Evolutionary conservation across 73 alveolate species (phyloP).

Genomic region (Symbiodinium pilosum): DNA sequence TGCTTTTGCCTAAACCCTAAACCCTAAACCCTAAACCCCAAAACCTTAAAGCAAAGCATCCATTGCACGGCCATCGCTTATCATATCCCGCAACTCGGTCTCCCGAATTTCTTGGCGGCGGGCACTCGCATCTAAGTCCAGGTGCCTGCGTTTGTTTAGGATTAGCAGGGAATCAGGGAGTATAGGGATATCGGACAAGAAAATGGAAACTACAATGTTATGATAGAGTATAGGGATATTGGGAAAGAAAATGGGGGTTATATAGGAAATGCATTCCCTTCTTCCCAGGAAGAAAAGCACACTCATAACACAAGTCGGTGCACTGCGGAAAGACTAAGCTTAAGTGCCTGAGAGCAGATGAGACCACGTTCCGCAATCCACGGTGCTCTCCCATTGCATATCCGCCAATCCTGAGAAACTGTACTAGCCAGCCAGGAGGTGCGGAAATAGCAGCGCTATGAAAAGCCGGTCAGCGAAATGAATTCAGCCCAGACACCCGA

Average conservation of each 20-base stretch:
- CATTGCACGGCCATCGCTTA: constrained; percentile 91
- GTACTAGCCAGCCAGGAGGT: too few species aligned
- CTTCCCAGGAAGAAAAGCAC: too few species aligned
- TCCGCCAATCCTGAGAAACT: constrained; percentile 57
- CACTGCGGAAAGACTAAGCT: background rate
- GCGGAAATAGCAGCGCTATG: too few species aligned
- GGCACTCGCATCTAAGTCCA: constrained; percentile 86
- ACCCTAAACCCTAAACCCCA: background rate
- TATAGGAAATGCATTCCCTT: too few species aligned
- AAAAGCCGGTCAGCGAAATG: too few species aligned
- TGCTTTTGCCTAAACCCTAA: too few species aligned
- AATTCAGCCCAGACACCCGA: constrained; percentile 43
- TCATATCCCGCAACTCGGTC: constrained; percentile 1
- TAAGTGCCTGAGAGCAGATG: constrained; percentile 59
- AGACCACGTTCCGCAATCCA: constrained; percentile 72
- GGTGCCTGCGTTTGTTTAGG: background rate
- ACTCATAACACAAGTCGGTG: too few species aligned
- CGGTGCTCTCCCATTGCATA: constrained; percentile 94
- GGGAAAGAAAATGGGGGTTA: too few species aligned
- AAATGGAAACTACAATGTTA: too few species aligned
- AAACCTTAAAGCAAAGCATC: background rate
- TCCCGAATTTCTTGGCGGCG: constrained; percentile 52
- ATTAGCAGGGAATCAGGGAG: background rate
- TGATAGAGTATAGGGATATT: background rate
- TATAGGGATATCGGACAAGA: too few species aligned